Conservation (phyloP, 1,284 basidiomycete genomes). For the Cystobasidiaceae sp. region DNA sequence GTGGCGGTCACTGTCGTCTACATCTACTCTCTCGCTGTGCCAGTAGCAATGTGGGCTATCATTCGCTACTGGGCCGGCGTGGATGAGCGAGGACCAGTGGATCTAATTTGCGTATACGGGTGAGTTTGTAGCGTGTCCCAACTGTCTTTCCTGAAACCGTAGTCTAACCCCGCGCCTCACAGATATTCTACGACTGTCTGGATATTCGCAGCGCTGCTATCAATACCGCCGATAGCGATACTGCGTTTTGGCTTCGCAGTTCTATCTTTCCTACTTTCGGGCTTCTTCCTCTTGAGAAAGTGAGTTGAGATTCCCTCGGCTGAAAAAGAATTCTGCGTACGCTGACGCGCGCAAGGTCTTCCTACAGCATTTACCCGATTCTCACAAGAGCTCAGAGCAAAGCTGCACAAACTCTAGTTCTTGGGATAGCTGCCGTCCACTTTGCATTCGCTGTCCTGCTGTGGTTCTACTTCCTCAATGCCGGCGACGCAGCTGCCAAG, state of each 20-base stretch:
- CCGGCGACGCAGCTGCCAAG: conserved; percentile 32
- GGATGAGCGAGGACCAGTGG: conserved; percentile 75
- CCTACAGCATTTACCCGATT: conserved; percentile 78
- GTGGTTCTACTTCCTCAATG: conserved; percentile 41
- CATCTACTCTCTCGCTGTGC: conserved; percentile 72
- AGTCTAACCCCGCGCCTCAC: neutral
- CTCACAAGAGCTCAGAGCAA: conserved; percentile 77
- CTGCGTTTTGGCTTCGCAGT: conserved; percentile 50
- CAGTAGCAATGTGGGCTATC: conserved; percentile 69
- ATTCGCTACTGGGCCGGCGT: conserved; percentile 72
- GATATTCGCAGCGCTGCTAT: conserved; percentile 37
- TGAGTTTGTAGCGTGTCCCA: conserved; percentile 33
- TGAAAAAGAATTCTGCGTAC: neutral
- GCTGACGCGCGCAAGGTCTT: conserved; percentile 30
- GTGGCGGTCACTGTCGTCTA: conserved; percentile 79
- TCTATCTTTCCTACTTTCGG: conserved; percentile 55
- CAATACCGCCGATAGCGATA: conserved; percentile 37
- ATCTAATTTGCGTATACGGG: conserved; percentile 55
- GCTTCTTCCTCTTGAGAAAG: conserved; percentile 61
- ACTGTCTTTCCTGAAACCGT: neutral
- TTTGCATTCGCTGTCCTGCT: conserved; percentile 38
- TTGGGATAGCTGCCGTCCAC: conserved; percentile 47
- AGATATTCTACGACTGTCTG: conserved; percentile 37
- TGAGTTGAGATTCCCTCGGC: conserved; percentile 38
- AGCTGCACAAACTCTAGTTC: conserved; percentile 68